Evolutionary conservation across 2,329 filamentous ascomycete species (phyloP).

Genomic region (Lojkania enalia): DNA sequence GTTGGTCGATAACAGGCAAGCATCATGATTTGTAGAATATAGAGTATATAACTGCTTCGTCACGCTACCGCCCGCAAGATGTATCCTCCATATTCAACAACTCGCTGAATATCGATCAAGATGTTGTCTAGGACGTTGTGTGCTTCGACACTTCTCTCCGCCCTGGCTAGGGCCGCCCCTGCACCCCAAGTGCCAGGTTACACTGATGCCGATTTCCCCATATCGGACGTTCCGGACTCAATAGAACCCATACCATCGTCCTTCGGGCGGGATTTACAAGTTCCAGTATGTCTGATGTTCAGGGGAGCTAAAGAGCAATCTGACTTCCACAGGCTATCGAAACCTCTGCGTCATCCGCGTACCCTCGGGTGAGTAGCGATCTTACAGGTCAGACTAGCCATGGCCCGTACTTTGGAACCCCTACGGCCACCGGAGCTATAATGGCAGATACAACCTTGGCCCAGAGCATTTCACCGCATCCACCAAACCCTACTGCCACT

Average conservation of each 20-base stretch:
- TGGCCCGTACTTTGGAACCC: constrained; percentile 67
- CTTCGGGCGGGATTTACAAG: constrained; percentile 50
- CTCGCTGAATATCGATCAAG: constrained; percentile 23
- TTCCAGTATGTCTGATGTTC: constrained; percentile 45
- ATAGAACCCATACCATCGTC: constrained; percentile 40
- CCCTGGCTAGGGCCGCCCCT: constrained; percentile 43
- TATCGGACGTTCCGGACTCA: constrained; percentile 30
- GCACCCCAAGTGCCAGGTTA: constrained; percentile 51
- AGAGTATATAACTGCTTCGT: too few relatives aligned
- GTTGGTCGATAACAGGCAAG: too few relatives aligned
- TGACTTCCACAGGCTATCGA: constrained; percentile 21
- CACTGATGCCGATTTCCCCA: constrained; percentile 48
- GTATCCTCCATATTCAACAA: too few relatives aligned
- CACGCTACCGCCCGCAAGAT: too few relatives aligned
- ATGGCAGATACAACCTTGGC: constrained; percentile 59
- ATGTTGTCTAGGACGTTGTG: constrained; percentile 44
- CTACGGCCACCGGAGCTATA: constrained; percentile 71
- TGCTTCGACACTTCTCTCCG: constrained; percentile 40
- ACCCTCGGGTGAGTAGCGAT: constrained; percentile 52
- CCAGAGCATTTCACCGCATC: constrained; percentile 60
- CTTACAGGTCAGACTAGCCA: constrained; percentile 66
- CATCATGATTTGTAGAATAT: too few relatives aligned
- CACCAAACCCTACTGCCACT: constrained; percentile 64
- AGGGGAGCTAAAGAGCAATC: constrained; percentile 12
- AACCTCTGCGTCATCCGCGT: constrained; percentile 40